These are phyloP conservation scores for Salvia rosmarinus DNA, from an alignment of 257 asterid species.

Conservation along the genomic window DNA sequence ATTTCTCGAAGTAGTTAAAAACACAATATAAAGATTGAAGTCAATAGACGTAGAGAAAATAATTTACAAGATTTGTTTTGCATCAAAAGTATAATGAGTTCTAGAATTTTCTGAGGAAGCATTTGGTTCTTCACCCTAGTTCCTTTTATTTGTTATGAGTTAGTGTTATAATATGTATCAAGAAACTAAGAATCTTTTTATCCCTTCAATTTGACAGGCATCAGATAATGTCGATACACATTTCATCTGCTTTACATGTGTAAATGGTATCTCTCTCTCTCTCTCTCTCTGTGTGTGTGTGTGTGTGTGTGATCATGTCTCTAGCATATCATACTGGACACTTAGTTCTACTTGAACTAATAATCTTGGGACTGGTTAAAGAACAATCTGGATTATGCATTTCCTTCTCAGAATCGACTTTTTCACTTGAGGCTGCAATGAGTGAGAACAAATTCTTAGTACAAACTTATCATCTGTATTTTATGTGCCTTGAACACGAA, in stretches of 20 bases:
- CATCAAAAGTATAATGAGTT: no score
- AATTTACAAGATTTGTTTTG: no score
- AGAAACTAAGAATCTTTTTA: slow-evolving; percentile 24
- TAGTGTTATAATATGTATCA: not conserved
- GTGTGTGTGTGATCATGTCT: not conserved
- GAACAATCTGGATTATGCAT: not conserved
- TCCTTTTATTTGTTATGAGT: not conserved
- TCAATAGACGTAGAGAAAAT: no score
- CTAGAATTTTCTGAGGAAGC: no score
- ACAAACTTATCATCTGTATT: not conserved
- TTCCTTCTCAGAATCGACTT: not conserved
- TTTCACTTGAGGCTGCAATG: not conserved
- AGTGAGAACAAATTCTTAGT: slow-evolving; percentile 1
- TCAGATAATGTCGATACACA: slow-evolving; percentile 72
- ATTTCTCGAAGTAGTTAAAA: no score
- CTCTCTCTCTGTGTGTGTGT: not conserved
- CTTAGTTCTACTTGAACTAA: not conserved
- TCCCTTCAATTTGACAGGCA: slow-evolving; percentile 59
- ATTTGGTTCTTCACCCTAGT: no score
- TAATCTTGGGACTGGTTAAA: not conserved
- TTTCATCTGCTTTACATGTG: slow-evolving; percentile 81
- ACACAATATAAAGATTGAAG: no score
- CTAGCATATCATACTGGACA: not conserved
- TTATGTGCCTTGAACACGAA: not conserved
- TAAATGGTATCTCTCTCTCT: slow-evolving; percentile 51